phyloP scores from a whole-genome alignment of 495 filamentous ascomycete genomes.

The Pyronema omphalodes region DNA sequence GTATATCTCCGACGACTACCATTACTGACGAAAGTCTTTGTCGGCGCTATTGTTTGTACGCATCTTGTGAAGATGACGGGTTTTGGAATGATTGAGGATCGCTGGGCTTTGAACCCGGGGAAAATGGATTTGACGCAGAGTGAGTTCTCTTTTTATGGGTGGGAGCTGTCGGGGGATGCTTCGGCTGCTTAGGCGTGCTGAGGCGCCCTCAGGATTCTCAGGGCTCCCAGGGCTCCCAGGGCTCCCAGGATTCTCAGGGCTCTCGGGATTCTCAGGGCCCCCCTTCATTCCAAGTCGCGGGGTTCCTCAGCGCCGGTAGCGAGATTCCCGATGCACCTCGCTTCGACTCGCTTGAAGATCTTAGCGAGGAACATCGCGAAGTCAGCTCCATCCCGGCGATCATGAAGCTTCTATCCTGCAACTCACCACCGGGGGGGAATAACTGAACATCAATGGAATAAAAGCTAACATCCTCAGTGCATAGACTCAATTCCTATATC shows the following conservation, averaged over 20 bases:
- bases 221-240: too few relatives aligned
- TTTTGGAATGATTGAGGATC: slow-evolving; percentile 43
- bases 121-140: slow-evolving; percentile 54
- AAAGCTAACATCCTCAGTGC: slow-evolving; percentile 37
- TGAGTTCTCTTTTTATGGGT: slow-evolving; percentile 36
- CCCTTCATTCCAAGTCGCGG: too few relatives aligned
- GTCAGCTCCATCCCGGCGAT: too few relatives aligned
- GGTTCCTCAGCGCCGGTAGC: too few relatives aligned
- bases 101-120: slow-evolving; percentile 62
- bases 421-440: too few relatives aligned
- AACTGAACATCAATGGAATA: background rate
- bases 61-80: slow-evolving; percentile 42
- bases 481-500: slow-evolving; percentile 83
- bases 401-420: background rate
- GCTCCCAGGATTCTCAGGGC: background rate
- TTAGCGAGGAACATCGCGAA: too few relatives aligned
- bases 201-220: background rate
- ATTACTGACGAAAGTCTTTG: slow-evolving; percentile 58
- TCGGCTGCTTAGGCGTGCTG: too few relatives aligned
- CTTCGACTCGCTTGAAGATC: too few relatives aligned
- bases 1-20: slow-evolving; percentile 73
- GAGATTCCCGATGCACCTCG: too few relatives aligned
- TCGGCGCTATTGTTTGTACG: slow-evolving; percentile 49
- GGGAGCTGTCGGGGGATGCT: too few relatives aligned
- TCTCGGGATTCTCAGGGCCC: too few relatives aligned